Evolutionary conservation across 73 alveolate genomes (phyloP), one percentile per base, ranked within the genome.

Genomic region (Uronychia setigera): DNA sequence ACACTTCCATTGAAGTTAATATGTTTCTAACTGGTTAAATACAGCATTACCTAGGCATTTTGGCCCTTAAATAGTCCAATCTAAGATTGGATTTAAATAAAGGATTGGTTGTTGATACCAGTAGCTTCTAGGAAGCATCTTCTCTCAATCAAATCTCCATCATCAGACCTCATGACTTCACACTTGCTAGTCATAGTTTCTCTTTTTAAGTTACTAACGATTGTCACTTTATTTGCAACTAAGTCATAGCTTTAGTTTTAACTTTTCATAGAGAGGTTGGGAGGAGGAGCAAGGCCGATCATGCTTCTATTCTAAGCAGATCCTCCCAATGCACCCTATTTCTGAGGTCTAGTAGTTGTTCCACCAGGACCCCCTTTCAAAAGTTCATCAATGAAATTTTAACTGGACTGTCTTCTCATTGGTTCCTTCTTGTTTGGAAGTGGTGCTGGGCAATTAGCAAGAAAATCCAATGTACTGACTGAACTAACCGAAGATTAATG

Each of bases 221-320:
- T 46, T 5, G 67, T 46, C 19, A 46, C 67, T 46, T 46, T 5
- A 46, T 19, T 19, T 11, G 67, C n/a, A 46, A 19, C 67, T 11
- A 46, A 19, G 5, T 46, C 67, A 11, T 5, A 11, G 67, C 19
- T 11, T 46, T 5, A 19, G 5, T 46, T 19, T 46, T 5, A 11
- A 19, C 19, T 11, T 46, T 5, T 19, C 67, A 11, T 46, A 19
- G 67, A 11, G n/a, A 46, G 67, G 67, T 5, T 19, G 5, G 67
- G 67, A 46, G 67, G 67, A 46, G 67, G 67, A 46, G 67, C 67
- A 46, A 46, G 67, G 67, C 67, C 67, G 5, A 46, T 46, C 5
- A 46, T 19, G 67, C 19, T 46, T 46, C 67, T 46, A 46, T 46
- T 46, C 19, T 46, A 11, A 46, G 19, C 67, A 19, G 5, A 11